Percentiles rank a stretch among this genome's conserved stretches.
phyloP scores from a whole-genome alignment of 2,329 filamentous ascomycete genomes.

The Stachybotrys chartarum region DNA sequence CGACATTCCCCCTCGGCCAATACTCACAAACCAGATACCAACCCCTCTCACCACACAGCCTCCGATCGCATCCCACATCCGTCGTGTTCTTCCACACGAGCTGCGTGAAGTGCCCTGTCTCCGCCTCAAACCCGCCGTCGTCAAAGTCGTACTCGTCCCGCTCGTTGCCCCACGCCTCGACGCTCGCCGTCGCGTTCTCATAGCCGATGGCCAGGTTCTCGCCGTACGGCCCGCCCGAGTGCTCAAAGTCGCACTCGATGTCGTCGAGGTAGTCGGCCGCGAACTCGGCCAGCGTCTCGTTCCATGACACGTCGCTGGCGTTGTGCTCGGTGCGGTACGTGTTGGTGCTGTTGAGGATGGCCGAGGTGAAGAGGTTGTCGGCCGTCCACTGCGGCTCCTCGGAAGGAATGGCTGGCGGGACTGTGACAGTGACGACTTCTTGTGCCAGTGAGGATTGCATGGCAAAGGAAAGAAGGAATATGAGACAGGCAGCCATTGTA shows the following conservation, averaged over 20 bases:
- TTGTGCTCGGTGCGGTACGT: constrained; percentile 57
- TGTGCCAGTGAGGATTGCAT: background rate
- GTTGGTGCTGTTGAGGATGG: constrained; percentile 62
- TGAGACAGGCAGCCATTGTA: background rate
- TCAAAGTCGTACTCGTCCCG: constrained; percentile 50
- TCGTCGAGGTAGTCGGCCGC: constrained; percentile 42
- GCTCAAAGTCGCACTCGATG: constrained; percentile 39
- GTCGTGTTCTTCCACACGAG: constrained; percentile 62
- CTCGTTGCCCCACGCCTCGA: constrained; percentile 59
- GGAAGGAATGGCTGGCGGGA: constrained; percentile 23
- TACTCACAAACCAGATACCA: constrained; percentile 69
- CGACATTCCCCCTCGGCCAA: constrained; percentile 58
- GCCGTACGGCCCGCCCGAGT: constrained; percentile 58
- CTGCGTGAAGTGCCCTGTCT: constrained; percentile 67
- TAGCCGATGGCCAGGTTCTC: constrained; percentile 71
- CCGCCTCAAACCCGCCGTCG: constrained; percentile 46
- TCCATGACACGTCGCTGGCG: constrained; percentile 54
- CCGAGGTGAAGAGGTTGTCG: constrained; percentile 33
- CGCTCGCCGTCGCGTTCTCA: constrained; percentile 45
- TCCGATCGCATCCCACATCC: constrained; percentile 47
- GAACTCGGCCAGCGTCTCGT: constrained; percentile 51
- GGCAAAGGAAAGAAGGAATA: background rate
- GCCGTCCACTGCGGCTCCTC: constrained; percentile 23
- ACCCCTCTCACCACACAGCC: constrained; percentile 37
- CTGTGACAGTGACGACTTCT: constrained; percentile 22